These are phyloP conservation scores for Gymnopilus junonius DNA, from an alignment of 768 basidiomycete genomes.

Conservation along the genomic window DNA sequence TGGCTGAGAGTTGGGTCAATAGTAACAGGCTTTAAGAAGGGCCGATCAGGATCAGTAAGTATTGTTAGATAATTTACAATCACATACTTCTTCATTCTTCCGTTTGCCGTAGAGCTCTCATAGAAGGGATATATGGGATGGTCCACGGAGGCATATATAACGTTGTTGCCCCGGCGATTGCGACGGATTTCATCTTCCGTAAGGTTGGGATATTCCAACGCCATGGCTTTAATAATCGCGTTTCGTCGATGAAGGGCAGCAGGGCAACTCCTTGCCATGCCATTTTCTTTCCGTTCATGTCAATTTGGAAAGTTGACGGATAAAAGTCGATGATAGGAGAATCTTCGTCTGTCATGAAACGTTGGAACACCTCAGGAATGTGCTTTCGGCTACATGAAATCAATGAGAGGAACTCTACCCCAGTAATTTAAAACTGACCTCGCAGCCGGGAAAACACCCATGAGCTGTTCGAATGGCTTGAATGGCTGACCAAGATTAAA, in stretches of 20 bases:
- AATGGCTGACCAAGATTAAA: conserved; percentile 88
- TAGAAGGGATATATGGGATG: conserved; percentile 88
- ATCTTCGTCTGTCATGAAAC: conserved; percentile 82
- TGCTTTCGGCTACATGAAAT: conserved; percentile 69
- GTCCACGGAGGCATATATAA: conserved; percentile 82
- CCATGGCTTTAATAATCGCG: conserved; percentile 85
- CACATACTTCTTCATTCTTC: conserved; percentile 74
- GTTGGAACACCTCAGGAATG: conserved; percentile 85
- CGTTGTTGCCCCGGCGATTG: conserved; percentile 84
- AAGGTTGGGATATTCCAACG: conserved; percentile 63
- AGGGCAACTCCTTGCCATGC: conserved; percentile 98
- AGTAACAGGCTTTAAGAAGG: conserved; percentile 62
- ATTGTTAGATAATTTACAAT: background rate
- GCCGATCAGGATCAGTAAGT: background rate
- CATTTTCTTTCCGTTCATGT: conserved; percentile 99
- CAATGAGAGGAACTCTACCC: background rate
- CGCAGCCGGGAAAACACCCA: conserved; percentile 97
- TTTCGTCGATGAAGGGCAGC: conserved; percentile 92
- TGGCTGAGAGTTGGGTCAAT: conserved; percentile 72
- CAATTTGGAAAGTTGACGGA: conserved; percentile 88
- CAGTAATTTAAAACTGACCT: conserved; percentile 51
- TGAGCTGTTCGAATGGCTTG: conserved; percentile 96
- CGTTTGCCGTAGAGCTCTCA: conserved; percentile 90
- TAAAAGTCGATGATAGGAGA: conserved; percentile 98
- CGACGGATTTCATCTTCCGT: conserved; percentile 82